Base-by-base conservation (phyloP, 306 rosid genomes). In the Castanea sativa region DNA sequence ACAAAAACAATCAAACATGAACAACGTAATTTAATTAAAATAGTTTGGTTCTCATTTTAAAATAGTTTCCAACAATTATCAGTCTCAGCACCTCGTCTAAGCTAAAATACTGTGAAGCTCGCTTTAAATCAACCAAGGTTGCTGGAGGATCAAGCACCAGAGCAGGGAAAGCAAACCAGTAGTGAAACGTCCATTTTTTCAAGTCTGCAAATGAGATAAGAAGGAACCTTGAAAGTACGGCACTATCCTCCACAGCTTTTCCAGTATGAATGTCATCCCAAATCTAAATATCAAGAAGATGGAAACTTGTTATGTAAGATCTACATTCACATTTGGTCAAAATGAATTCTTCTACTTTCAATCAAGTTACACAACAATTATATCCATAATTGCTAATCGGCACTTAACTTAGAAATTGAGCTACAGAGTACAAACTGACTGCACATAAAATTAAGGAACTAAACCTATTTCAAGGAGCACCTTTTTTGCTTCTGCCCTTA, bases 111-210 rank as follows among this genome's bases (percentile, higher is more conserved):
- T 86, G 84, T 76, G 92, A 90, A 81, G 98, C 98, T 82, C 94
- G 90, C 77, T 68, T 90, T 84, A 95, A 74, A 86, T 86, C 81
- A 69, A 86, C 85, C 85, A 95, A 73, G 55, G 85, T 89, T 63
- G 94, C 98, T 19, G 97, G 98, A 71, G 98, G 98, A 82, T 95
- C 88, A 84, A 92, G 93, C 84, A 91, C 78, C 69, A 95, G 86
- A 58, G 98, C 99, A 32, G 99, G 99, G 83, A 92, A 95, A 60
- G 96, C 98, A 84, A 92, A 95, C 98, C 96, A 92, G 79, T 91
- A 92, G 73, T 90, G 89, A 73, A 95, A 95, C 67, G 82, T 91
- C 99, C 99, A 95, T 64, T 85, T 90, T 77, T 95, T 95, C 79
- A 95, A 86, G 87, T 95, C 99, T 0, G 98, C 98, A 79, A 95